A percentile compares a stretch with the other conserved stretches of the same genome.
phyloP scores from a whole-genome alignment of 345 rosid genomes.

The Eucalyptus globulus region DNA sequence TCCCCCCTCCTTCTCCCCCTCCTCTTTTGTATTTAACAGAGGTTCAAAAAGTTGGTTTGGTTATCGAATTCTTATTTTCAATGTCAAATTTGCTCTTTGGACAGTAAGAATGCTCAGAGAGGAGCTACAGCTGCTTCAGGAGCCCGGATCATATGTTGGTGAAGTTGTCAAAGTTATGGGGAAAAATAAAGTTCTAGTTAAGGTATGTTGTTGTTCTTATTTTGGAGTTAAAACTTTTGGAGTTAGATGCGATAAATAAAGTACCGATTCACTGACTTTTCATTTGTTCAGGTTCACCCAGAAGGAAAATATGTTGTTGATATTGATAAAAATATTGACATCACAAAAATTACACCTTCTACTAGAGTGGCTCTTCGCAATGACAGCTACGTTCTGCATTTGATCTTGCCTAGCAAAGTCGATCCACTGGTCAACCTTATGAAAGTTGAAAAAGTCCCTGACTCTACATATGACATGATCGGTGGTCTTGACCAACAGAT shows the following conservation, averaged over 20 bases:
- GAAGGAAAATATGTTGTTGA: constrained; percentile 98
- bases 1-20: background rate
- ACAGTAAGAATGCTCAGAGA: constrained; percentile 94
- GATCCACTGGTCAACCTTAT: constrained; percentile 97
- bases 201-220: constrained; percentile 23
- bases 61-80: background rate
- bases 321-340: constrained; percentile 87
- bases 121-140: constrained; percentile 94
- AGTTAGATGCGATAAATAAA: background rate
- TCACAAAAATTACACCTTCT: constrained; percentile 86
- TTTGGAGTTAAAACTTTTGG: background rate
- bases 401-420: constrained; percentile 86
- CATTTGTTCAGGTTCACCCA: constrained; percentile 78
- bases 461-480: constrained; percentile 98
- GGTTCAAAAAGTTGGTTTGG: background rate
- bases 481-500: constrained; percentile 99
- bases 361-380: constrained; percentile 97
- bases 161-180: constrained; percentile 99
- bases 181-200: constrained; percentile 89
- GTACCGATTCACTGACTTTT: background rate
- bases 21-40: background rate
- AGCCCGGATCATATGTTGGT: constrained; percentile 99
- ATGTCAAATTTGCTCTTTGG: background rate
- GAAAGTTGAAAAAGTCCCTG: constrained; percentile 99
- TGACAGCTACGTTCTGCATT: constrained; percentile 96